phyloP scores from a whole-genome alignment of 1,284 basidiomycete species.

The Tylopilus orsonianus region DNA sequence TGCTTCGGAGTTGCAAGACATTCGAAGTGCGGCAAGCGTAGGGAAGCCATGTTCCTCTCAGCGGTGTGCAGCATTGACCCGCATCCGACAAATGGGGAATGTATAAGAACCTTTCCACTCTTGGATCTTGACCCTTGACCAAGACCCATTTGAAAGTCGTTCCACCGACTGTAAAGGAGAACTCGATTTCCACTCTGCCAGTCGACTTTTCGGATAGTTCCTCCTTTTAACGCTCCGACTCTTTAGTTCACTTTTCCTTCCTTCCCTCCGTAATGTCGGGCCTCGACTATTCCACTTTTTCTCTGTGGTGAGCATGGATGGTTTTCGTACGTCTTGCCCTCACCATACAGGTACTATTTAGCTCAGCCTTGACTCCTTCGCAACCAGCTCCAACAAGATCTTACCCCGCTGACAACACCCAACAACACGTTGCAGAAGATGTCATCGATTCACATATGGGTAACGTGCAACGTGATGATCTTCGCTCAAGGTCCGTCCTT shows the following conservation, averaged over 20 bases:
- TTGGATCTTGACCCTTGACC: constrained; percentile 25
- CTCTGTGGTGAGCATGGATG: constrained; percentile 22
- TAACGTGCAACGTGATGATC: constrained; percentile 34
- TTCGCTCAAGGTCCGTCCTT: constrained; percentile 36
- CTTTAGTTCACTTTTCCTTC: not conserved
- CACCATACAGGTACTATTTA: constrained; percentile 8
- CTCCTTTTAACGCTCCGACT: constrained; percentile 11
- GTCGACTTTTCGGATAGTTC: constrained; percentile 9
- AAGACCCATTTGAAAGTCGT: constrained; percentile 27
- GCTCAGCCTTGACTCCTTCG: constrained; percentile 30
- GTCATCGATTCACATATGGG: constrained; percentile 31
- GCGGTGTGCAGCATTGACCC: constrained; percentile 23
- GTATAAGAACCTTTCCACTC: constrained; percentile 32
- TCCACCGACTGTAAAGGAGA: constrained; percentile 22
- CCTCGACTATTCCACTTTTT: constrained; percentile 34
- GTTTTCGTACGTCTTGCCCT: not conserved
- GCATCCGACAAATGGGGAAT: constrained; percentile 26
- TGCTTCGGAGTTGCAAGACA: constrained; percentile 37
- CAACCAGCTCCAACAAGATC: constrained; percentile 25
- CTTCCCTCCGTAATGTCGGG: constrained; percentile 18
- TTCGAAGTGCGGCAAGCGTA: constrained; percentile 31
- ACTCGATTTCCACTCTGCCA: constrained; percentile 20
- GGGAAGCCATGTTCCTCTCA: constrained; percentile 32
- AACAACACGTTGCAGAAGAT: constrained; percentile 32
- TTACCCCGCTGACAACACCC: constrained; percentile 31